Base-by-base conservation (phyloP, 306 rosid species). In the Canavalia ensiformis region DNA sequence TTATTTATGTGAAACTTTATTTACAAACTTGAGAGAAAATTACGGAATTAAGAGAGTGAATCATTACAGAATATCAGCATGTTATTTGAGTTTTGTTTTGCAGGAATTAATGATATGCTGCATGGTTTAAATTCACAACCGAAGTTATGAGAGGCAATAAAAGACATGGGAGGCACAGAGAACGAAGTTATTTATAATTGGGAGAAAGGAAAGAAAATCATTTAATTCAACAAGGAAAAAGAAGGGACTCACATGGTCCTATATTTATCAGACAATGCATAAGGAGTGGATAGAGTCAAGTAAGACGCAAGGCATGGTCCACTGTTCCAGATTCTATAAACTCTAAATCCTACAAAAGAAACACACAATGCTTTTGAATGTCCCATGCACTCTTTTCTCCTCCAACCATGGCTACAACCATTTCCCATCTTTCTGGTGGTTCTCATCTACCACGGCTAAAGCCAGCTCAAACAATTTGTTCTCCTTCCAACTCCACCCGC, bases 401-500 rank as follows among this genome's bases (percentile, higher is more conserved):
- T 68, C 97, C 97, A 31, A 91, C 58, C 88, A 87, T 84, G 81
- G 92, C 82, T 5, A 92, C 97, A 60, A 90, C 88, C 10, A 85
- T 65, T 42, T 85, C 86, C 97, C 97, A 90, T 59, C 94, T 73
- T 69, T 87, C 83, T 33, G 94, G 60, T 90, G 87, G 55, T 84
- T 77, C 77, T 91, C 91, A 37, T 92, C 94, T n/a, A 92, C 92
- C 81, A 81, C 85, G 2, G 92, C 90, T 75, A 90, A 86, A 76
- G 95, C 97, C 72, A 88, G 62, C 89, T 92, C 97, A 82, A 92
- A 92, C 88, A 87, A 76, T 70, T 90, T 92, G 88, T 90, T 92
- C 89, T 92, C 94, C 86, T 90, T 91, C 95, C 93, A 90, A 84
- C 94, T 92, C 95, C 97, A 92, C 39, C 83, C 92, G 46, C 90